Conservation (phyloP, 441 rosid genomes). For the Populus trichocarpa region DNA sequence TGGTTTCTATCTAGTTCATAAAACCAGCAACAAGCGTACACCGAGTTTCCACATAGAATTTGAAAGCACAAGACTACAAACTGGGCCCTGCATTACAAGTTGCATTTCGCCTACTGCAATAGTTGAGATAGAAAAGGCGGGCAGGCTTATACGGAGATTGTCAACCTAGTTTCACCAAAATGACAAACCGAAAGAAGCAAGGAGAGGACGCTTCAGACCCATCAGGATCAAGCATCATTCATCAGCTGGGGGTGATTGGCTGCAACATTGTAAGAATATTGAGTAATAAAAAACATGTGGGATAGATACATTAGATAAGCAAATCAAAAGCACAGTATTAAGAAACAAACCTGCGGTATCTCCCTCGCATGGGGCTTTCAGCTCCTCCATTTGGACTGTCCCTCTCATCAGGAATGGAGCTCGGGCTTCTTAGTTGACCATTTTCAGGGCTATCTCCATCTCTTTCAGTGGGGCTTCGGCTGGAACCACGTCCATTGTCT, state of each 20-base stretch:
- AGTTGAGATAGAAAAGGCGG: not conserved
- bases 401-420: not conserved
- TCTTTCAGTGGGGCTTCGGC: constrained; percentile 41
- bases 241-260: constrained; percentile 53
- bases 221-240: constrained; percentile 29
- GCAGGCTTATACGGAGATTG: not conserved
- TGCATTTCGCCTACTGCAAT: not conserved
- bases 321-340: not conserved
- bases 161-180: not conserved
- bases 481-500: constrained; percentile 34
- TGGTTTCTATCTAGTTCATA: not conserved
- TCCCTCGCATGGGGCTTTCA: constrained; percentile 58
- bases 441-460: constrained; percentile 39
- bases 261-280: constrained; percentile 18
- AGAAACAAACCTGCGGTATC: constrained; percentile 49
- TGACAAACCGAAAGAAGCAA: not conserved
- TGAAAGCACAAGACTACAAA: constrained; percentile 7
- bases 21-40: constrained; percentile 1
- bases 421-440: constrained; percentile 25
- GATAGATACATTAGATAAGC: not conserved
- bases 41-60: not conserved
- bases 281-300: not conserved
- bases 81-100: constrained; percentile 10
- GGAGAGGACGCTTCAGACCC: not conserved
- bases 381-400: constrained; percentile 24